Conservation (phyloP, 768 basidiomycete genomes). For the Podaxis rugospora region DNA sequence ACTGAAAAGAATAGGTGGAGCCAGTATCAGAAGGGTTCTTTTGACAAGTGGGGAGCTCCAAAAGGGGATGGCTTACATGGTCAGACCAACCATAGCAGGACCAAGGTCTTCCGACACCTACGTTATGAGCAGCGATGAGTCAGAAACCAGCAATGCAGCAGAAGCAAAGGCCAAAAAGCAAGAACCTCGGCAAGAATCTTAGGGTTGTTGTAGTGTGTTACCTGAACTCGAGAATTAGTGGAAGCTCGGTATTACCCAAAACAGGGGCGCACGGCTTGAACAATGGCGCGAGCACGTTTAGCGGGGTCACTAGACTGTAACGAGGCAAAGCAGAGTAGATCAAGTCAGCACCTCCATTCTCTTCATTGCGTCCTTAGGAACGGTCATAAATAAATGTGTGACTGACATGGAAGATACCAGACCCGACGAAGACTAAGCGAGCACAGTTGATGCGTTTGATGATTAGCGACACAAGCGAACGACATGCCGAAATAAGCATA, state of each 20-base stretch:
- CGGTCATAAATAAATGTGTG: background rate
- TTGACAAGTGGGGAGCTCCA: background rate
- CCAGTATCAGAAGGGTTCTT: background rate
- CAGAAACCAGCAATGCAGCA: conserved; percentile 5
- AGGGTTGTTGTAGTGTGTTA: conserved; percentile 94
- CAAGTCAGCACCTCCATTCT: background rate
- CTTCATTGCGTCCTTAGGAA: background rate
- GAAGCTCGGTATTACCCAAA: background rate
- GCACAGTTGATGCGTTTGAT: background rate
- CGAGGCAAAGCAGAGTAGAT: conserved; percentile 3
- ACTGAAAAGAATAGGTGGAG: conserved; percentile 29
- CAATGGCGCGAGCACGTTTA: conserved; percentile 91
- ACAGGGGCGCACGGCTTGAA: conserved; percentile 68
- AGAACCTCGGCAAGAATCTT: conserved; percentile 83
- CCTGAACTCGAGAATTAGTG: conserved; percentile 34
- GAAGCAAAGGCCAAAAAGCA: conserved; percentile 1
- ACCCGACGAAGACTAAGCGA: conserved; percentile 87
- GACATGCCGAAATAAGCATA: conserved; percentile 10
- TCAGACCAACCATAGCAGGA: conserved; percentile 89
- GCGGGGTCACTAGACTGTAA: conserved; percentile 85
- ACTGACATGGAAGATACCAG: conserved; percentile 91
- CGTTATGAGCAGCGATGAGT: background rate
- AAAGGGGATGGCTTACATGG: conserved; percentile 53
- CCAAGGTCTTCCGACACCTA: conserved; percentile 82
- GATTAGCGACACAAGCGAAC: conserved; percentile 7